Evolutionary conservation across 345 rosid species (phyloP), one percentile per base, ranked within the genome.

Genomic region (Sonneratia caseolaris): DNA sequence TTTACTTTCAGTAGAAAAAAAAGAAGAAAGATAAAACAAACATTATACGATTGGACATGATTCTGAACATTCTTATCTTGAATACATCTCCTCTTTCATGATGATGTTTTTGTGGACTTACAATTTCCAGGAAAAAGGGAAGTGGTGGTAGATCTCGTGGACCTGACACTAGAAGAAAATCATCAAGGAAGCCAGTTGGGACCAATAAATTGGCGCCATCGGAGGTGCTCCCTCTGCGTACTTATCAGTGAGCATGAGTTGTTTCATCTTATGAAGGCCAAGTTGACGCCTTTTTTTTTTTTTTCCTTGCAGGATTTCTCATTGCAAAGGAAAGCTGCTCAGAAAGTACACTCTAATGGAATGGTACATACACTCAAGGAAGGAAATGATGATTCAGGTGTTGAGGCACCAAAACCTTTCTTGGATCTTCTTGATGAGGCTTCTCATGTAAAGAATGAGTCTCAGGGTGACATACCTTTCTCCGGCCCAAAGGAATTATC

Each of bases 401-500:
- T 79, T 66, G 89, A 87, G 42, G 77, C 81, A 69, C 81, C 77
- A 53, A 86, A 81, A 43, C 80, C 80, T 64, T 83, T 86, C 37
- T 75, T 78, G 66, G 84, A 84, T 73, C 81, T 81, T 75, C 69
- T 74, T 66, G 89, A 89, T 55, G 89, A 90, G 75, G 78, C 81
- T 76, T 82, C 82, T 69, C 96, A 95, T 76, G 81, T 80, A 69
- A 95, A 92, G 84, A 89, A 90, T 81, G 87, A 90, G 73, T 90
- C 97, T 24, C 93, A 87, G 67, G 96, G 93, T 51, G 97, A 95
- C 74, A 79, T 87, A 77, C 97, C 93, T 66, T 92, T 87, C 78
- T 90, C 97, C 49, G 96, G 96, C 61, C 97, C 96, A 40, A 80
- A 90, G 66, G 95, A 90, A 81, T 89, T 94, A 73, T 84, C 97